phyloP scores from a whole-genome alignment of 169 alveolate genomes.

The Eimeria praecox region DNA sequence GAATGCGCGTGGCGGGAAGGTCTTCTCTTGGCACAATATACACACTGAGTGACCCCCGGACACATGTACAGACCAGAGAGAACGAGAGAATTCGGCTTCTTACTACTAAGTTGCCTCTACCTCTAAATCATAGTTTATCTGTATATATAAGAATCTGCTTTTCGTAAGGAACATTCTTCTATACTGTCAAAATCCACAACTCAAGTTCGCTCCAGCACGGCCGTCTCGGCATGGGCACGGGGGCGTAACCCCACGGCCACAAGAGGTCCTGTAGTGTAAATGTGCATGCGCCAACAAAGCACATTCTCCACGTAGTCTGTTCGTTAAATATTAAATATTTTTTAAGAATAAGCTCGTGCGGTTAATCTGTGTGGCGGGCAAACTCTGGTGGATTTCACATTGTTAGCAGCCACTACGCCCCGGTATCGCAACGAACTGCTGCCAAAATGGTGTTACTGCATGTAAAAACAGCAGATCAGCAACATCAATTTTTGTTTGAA shows the following conservation, averaged over 20 bases:
- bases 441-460: conserved; percentile 94
- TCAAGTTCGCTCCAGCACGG: background rate
- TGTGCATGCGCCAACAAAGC: background rate
- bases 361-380: background rate
- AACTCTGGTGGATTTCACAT: background rate
- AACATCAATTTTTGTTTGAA: conserved; percentile 94
- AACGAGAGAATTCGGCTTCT: background rate
- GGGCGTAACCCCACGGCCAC: background rate
- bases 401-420: background rate
- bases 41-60: background rate
- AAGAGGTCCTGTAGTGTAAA: background rate
- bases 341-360: background rate
- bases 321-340: background rate
- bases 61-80: background rate
- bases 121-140: background rate
- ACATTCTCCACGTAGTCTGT: background rate
- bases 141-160: background rate
- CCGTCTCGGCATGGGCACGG: background rate
- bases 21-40: background rate
- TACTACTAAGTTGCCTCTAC: background rate
- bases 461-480: conserved; percentile 93
- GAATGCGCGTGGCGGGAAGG: background rate
- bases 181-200: too few species aligned
- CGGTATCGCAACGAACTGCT: background rate
- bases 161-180: background rate